phyloP scores from a whole-genome alignment of 176 grass and related monocot species.

The Carex pumila region DNA sequence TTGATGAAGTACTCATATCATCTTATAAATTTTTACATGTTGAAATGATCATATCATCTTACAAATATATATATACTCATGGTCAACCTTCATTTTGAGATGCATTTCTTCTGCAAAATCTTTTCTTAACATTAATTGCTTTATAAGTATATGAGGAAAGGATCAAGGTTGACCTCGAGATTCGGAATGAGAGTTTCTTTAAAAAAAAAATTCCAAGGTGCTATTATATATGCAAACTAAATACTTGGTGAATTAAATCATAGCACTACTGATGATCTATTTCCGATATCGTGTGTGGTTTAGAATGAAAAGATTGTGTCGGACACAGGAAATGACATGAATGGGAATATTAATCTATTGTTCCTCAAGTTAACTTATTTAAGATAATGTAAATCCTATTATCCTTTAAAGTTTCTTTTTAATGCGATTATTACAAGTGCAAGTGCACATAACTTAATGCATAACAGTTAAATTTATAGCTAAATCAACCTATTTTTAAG shows the following conservation, averaged over 20 bases:
- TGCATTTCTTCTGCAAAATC: not conserved
- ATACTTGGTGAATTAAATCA: not conserved
- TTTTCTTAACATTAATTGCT: not conserved
- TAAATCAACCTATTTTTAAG: not conserved
- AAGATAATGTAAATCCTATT: not conserved
- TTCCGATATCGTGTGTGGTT: not conserved
- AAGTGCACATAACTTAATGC: not conserved
- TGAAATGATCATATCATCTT: not conserved
- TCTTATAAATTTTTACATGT: not conserved
- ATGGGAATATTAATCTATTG: not conserved
- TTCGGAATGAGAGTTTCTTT: not conserved
- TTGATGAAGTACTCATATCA: not conserved
- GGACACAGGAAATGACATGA: not conserved
- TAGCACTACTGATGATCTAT: not conserved
- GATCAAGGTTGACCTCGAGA: not conserved
- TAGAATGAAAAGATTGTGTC: not conserved
- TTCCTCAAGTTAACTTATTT: not conserved
- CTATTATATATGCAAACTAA: not conserved
- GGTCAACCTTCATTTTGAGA: not conserved
- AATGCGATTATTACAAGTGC: not conserved
- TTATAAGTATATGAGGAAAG: not conserved
- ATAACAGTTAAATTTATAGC: not conserved
- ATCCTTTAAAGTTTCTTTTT: not conserved
- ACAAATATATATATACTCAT: not conserved
- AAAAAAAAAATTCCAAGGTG: not conserved